A percentile compares a stretch with the other conserved stretches of the same genome.
These are phyloP conservation scores for Hexamita inflata DNA, from an alignment of 208 protist genomes.

Conservation along the genomic window DNA sequence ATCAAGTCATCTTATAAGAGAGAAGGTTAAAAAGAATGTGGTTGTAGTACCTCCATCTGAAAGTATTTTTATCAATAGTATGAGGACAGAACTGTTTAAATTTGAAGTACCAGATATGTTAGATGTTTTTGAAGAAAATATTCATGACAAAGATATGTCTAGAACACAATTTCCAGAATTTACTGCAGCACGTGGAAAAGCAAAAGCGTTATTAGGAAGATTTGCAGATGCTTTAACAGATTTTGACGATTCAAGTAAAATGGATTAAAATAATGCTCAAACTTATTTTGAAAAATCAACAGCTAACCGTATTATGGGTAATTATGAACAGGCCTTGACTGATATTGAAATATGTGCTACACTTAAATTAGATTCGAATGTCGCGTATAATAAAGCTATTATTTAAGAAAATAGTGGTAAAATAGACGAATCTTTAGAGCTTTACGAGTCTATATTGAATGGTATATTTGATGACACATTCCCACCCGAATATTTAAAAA, in stretches of 20 bases:
- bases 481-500: not conserved
- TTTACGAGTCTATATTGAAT: conserved; percentile 19
- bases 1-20: no score
- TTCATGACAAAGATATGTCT: no score
- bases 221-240: not conserved
- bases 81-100: no score
- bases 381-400: conserved; percentile 23
- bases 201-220: conserved; percentile 10
- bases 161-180: conserved; percentile 26
- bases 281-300: conserved; percentile 16
- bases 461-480: not conserved
- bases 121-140: no score
- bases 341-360: conserved; percentile 14
- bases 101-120: no score
- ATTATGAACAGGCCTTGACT: conserved; percentile 7
- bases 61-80: no score
- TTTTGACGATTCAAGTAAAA: not conserved
- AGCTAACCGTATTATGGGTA: conserved; percentile 14
- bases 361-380: not conserved
- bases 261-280: not conserved
- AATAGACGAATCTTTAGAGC: not conserved
- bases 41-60: no score
- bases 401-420: conserved; percentile 12
- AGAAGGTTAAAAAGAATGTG: no score
- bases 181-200: conserved; percentile 7